These are phyloP conservation scores for Neurospora sp. DNA, from an alignment of 495 filamentous ascomycete species.

Conservation along the genomic window DNA sequence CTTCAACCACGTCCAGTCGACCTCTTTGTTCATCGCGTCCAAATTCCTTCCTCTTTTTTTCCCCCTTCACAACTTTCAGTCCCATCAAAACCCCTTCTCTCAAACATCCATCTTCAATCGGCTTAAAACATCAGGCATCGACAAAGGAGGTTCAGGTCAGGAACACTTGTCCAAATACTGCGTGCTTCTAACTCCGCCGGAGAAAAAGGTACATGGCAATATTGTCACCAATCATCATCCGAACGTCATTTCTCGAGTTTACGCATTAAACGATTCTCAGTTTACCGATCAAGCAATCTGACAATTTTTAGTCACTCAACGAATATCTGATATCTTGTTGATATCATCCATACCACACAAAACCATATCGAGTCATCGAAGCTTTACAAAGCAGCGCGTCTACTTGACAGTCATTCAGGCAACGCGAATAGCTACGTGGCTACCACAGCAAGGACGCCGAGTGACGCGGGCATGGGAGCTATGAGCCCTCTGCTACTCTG, in stretches of 20 bases:
- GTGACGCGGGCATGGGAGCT: not conserved
- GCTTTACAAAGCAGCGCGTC: not conserved
- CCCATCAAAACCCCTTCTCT: not conserved
- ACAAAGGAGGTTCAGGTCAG: not conserved
- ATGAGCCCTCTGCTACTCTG: not conserved
- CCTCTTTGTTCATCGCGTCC: not conserved
- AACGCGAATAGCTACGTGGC: not conserved
- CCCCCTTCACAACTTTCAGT: not conserved
- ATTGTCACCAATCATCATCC: not conserved
- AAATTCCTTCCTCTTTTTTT: not conserved
- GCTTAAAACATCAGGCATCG: not conserved
- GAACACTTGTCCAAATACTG: not conserved
- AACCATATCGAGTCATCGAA: not conserved
- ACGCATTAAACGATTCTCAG: not conserved
- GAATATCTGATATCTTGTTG: not conserved
- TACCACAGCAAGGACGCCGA: not conserved
- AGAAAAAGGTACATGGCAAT: not conserved
- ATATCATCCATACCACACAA: not conserved
- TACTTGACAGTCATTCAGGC: not conserved
- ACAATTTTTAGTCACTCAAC: not conserved
- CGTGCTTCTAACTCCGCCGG: not conserved
- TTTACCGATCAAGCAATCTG: not conserved
- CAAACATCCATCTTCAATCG: not conserved
- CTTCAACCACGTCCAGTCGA: not conserved
- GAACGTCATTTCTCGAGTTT: not conserved